Base-by-base conservation (phyloP, 257 asterid species). In the Fraxinus quadrangulata region DNA sequence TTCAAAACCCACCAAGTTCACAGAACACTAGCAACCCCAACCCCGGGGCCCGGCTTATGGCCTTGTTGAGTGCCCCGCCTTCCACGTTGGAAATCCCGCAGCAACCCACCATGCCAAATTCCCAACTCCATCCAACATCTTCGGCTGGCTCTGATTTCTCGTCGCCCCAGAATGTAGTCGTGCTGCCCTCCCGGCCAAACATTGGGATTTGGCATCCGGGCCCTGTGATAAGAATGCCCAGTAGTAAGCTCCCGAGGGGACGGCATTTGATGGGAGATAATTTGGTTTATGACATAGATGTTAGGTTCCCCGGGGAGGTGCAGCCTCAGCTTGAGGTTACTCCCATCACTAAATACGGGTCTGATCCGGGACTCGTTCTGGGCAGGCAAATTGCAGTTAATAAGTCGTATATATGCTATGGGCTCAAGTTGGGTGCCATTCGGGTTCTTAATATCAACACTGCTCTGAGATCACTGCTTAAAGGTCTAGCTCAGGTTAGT, bases 321-420 rank as follows among this genome's bases (percentile, higher is more conserved):
- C 98, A 92, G 87, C 98, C 99, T 66, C 98, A 96, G 85, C 92
- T 96, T 33, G 99, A 96, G 92, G 99, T 96, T 74, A 96, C 96
- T 51, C 99, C 99, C 24, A 96, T 96, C 83, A 96, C 99, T 2
- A 96, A 96, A 42, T 96, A 96, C 73, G 93, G 82, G 47, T 96
- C 99, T 24, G 99, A 96, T 72, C 98, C 99, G 0, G 97, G 97
- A 3, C 94, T 96, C 72, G 97, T 90, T 31, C 69, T 96, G 99
- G 99, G 99, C 39, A 83, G 98, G 80, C 98, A 96, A 83, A 93
- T 96, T 65, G 98, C 99, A 0, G 98, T 96, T 71, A 96, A 92
- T 81, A 96, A 96, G 85, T 89, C 96, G 0, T 96, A 96, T 54
- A 96, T 96, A 63, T 96, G 98, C 72, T 96, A 96, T 70, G 99